Evolutionary conservation across 495 filamentous ascomycete genomes (phyloP).

Genomic region (Amorphotheca resinae): DNA sequence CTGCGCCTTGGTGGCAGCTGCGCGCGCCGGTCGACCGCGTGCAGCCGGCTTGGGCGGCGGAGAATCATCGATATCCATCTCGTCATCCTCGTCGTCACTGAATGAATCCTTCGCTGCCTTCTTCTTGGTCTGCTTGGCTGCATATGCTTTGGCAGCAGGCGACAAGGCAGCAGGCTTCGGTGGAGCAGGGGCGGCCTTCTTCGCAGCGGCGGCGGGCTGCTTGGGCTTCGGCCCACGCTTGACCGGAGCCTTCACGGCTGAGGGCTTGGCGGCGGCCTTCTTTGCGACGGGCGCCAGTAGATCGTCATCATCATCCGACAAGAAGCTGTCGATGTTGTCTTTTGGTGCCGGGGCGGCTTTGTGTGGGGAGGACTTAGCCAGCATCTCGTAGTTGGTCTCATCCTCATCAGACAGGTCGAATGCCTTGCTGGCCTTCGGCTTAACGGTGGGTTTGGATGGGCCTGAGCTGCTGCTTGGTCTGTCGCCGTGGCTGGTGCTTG

Average conservation of each 20-base stretch:
- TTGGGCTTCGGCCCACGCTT: conserved; percentile 27
- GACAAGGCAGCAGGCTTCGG: conserved; percentile 44
- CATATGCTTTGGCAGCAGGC: conserved; percentile 74
- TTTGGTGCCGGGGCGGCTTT: conserved; percentile 33
- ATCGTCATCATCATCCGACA: conserved; percentile 51
- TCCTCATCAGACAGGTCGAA: conserved; percentile 50
- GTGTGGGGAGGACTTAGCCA: conserved; percentile 45
- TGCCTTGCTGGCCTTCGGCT: conserved; percentile 40
- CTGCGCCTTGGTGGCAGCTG: conserved; percentile 20
- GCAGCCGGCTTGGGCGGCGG: conserved; percentile 28
- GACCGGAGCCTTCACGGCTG: conserved; percentile 10
- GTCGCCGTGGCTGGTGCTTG: conserved; percentile 43
- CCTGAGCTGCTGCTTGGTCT: conserved; percentile 16
- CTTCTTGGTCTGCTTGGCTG: conserved; percentile 52
- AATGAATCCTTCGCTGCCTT: conserved; percentile 24
- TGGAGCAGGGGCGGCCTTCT: conserved; percentile 19
- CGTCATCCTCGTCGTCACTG: conserved; percentile 33
- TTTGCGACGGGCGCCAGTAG: conserved; percentile 20
- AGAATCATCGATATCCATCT: conserved; percentile 28
- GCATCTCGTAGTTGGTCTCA: conserved; percentile 79
- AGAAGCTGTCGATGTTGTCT: conserved; percentile 47
- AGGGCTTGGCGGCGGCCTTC: conserved; percentile 27
- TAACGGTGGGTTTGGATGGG: conserved; percentile 27
- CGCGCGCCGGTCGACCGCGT: conserved; percentile 29
- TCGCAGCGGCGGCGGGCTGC: neutral